Base-by-base conservation (phyloP, 2,329 filamentous ascomycete species). In the Trichothecium roseum region DNA sequence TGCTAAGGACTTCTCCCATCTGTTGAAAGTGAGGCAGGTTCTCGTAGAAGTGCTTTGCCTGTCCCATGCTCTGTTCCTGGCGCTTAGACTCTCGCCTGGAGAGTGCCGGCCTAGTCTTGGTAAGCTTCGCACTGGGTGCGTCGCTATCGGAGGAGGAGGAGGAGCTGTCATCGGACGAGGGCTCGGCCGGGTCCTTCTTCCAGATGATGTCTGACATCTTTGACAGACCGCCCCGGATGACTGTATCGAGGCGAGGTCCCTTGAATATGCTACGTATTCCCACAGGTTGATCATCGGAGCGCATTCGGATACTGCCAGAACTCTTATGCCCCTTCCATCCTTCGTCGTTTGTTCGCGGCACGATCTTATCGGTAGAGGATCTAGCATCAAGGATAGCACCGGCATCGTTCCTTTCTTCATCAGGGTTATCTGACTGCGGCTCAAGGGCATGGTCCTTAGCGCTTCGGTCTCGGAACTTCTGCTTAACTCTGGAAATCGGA, bases 251-350 rank as follows among this genome's bases (percentile, higher is more conserved):
- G 37, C 82, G 70, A 34, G 77, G 74, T 3, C 78, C 80, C 58
- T 86, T 89, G 58, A 94, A 81, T 32, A 94, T 79, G 6, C 81
- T 77, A 29, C 79, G 74, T 13, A 60, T 34, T 12, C 57, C 52
- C 29, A 50, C 37, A 13, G 35, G 39, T 28, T 47, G 46, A 10
- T 62, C 56, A 13, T 60, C 57, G 2, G 42, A 26, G 17, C 51
- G 62, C 14, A 60, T 53, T 16, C 60, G 64, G n/a, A 69, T 45
- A 47, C 70, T 78, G 15, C 64, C 63, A 18, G 64, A 56, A 30
- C 63, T 69, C 40, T 60, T 59, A 40, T 66, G 63, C 31, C 62
- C 61, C 42, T 62, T 76, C 49, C 60, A 62, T 45, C 53, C 65
- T 37, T 69, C 65, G 17, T 66, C 64, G 13, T 60, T 57, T 34